Evolutionary conservation across 1,284 basidiomycete species (phyloP).

Genomic region (Sutorius eximius): DNA sequence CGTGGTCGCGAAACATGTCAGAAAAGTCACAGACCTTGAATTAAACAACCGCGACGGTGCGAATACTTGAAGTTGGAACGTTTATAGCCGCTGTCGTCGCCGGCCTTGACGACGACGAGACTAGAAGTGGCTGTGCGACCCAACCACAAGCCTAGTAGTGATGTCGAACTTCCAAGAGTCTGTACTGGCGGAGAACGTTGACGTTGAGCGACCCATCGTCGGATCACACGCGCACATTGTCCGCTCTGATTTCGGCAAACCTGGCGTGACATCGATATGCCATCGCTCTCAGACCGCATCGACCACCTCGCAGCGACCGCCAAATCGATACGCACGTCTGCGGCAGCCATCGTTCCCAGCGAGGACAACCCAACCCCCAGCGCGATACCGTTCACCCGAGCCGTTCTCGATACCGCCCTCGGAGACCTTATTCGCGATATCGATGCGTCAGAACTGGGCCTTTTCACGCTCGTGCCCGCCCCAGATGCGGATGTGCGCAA

Average conservation of each 20-base stretch:
- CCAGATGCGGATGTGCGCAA: slow-evolving; percentile 37
- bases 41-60: slow-evolving; percentile 10
- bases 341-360: slow-evolving; percentile 24
- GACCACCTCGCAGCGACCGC: slow-evolving; percentile 42
- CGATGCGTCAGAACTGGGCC: slow-evolving; percentile 71
- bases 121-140: slow-evolving; percentile 24
- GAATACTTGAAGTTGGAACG: not conserved
- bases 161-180: too few relatives aligned
- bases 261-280: slow-evolving; percentile 32
- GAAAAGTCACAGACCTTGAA: slow-evolving; percentile 22
- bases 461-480: slow-evolving; percentile 55
- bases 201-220: slow-evolving; percentile 17
- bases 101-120: slow-evolving; percentile 13
- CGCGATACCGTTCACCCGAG: slow-evolving; percentile 52
- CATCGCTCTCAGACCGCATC: slow-evolving; percentile 43
- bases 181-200: too few relatives aligned
- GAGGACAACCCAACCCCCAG: slow-evolving; percentile 13
- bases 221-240: not conserved
- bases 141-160: too few relatives aligned
- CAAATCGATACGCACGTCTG: slow-evolving; percentile 37
- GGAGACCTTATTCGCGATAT: slow-evolving; percentile 76
- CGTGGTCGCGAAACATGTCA: slow-evolving; percentile 5
- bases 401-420: slow-evolving; percentile 60
- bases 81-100: slow-evolving; percentile 12
- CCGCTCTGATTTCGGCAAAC: not conserved